Evolutionary conservation across 2,329 filamentous ascomycete genomes (phyloP), one percentile per base, ranked within the genome.

Genomic region (Beauveria varroae): DNA sequence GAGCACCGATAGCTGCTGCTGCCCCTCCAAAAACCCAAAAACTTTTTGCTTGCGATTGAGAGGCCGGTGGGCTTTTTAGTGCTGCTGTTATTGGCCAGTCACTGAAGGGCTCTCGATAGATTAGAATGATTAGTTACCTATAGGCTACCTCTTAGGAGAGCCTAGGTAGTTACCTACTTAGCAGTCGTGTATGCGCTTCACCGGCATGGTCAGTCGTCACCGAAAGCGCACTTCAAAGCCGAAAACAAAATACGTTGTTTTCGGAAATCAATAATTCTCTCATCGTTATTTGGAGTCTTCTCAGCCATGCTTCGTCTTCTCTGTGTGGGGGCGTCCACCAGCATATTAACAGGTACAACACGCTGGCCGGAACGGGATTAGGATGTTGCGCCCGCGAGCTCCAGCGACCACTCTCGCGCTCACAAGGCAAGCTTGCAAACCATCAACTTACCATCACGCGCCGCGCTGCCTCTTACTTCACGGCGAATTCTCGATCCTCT

Each of bases 21-120:
- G 63, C 66, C 66, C 66, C 66, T 67, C 66, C 56, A 51, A 50
- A 49, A 5, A 64, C 65, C 66, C 41, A 41, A 50, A 50, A 37
- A 50, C 44, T 50, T 57, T 50, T 57, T 58, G 43, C 34, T 43
- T 43, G 44, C 46, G 34, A 34, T 44, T 6, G 34, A 6, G 34
- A 37, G 14, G 34, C 14, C 34, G 5, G 34, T 12, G 5, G 34
- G 34, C 18, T 58, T 58, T 49, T 41, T 43, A 43, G 34, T 51
- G 56, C 56, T 40, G 14, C 14, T 34, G 24, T 44, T 30, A 59
- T 59, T 59, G 57, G 57, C 56, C 37, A 22, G 5, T 18, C 24
- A 26, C 18, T 56, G 40, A 16, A 44, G 12, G 52, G 14, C 28
- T 10, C 20, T 34, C 22, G 37, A 34, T 43, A 28, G 34, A 5